Evolutionary conservation across 306 rosid species (phyloP).

Genomic region (Vigna nakashimae): DNA sequence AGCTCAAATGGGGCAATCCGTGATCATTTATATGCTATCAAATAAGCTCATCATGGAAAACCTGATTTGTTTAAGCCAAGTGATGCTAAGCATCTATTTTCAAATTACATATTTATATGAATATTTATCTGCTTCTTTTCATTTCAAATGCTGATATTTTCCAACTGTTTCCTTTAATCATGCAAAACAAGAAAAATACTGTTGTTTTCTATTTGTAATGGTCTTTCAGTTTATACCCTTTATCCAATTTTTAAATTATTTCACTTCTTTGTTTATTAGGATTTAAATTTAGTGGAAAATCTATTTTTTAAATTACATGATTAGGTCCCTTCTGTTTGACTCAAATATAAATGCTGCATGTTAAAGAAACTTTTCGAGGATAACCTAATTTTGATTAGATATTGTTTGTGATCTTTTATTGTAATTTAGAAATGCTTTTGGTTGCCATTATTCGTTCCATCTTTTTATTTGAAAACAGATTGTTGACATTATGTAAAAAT

Average conservation of each 20-base stretch:
- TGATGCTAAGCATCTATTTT: conserved; percentile 15
- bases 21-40: not conserved
- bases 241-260: conserved; percentile 20
- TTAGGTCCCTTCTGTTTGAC: conserved; percentile 23
- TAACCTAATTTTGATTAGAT: conserved; percentile 14
- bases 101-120: conserved; percentile 1
- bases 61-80: conserved; percentile 45
- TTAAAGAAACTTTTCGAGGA: conserved; percentile 8
- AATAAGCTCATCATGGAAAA: conserved; percentile 53
- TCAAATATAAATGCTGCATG: conserved; percentile 19
- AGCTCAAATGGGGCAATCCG: not conserved
- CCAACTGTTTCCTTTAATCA: conserved; percentile 6
- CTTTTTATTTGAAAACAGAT: conserved; percentile 6
- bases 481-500: conserved; percentile 24
- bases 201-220: conserved; percentile 37
- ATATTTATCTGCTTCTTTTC: conserved; percentile 20
- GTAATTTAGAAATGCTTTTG: not conserved
- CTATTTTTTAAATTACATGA: conserved; percentile 6
- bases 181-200: conserved; percentile 8
- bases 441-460: conserved; percentile 10
- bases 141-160: conserved; percentile 22
- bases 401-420: conserved; percentile 18
- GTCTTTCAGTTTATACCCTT: conserved; percentile 25
- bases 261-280: conserved; percentile 18
- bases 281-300: conserved; percentile 21